Evolutionary conservation across 2,329 filamentous ascomycete genomes (phyloP), one percentile per base, ranked within the genome.

Genomic region (Teratosphaeria gauchensis): DNA sequence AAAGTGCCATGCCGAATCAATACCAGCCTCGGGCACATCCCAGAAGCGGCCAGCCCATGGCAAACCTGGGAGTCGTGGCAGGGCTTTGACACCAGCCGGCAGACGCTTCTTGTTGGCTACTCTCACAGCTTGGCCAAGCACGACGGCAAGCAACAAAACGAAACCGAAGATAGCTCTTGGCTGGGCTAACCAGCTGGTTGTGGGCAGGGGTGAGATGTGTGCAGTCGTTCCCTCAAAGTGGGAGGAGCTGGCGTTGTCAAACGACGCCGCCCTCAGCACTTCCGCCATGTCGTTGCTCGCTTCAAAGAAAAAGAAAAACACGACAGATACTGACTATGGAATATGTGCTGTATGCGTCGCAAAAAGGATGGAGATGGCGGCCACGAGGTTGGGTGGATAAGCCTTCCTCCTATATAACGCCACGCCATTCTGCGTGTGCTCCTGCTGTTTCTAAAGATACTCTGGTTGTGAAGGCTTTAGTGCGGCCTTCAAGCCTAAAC

Each of bases 1-100:
- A 54, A 72, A 72, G 59, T 71, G 68, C 66, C 67, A 71, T 58
- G 69, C 69, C 30, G 69, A 65, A 56, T 70, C 69, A 33, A 69
- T 68, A 60, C 69, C 69, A 30, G 66, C 64, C 9, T 60, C 67
- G 2, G 69, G 69, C 9, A 71, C 66, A 56, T 68, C 69, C 69
- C 69, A 71, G 58, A 69, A 69, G 16, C 66, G 66, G 52, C 69
- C 69, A 52, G 66, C 66, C 52, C 63, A 71, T 12, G 69, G 69
- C 52, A 72, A 64, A 60, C 63, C 63, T 30, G 62, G 62, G 24
- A 64, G 57, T 56, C 62, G 56, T 16, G 65, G 65, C 24, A 67
- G 56, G 31, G 58, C 58, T 54, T 67, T 66, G 21, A 65, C 64
- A 19, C 65, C 65, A 32, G 63, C 58, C 16, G 65, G 65, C 2